Conservation (phyloP, 768 basidiomycete species). For the Lepiota venenata region DNA sequence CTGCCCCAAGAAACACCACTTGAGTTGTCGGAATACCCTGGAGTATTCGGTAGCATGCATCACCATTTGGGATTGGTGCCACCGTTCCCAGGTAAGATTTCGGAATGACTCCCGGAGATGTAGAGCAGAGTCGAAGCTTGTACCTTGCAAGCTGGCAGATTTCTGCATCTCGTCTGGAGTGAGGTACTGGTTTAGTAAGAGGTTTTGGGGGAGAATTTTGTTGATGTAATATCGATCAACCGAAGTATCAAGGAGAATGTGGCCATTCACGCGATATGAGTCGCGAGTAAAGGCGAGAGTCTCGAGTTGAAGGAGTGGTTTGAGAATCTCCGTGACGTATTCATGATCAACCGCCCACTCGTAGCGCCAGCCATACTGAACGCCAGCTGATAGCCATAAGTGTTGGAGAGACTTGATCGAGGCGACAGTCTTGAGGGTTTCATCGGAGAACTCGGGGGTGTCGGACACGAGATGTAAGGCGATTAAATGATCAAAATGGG, state of each 20-base stretch:
- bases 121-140: constrained; percentile 11
- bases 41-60: constrained; percentile 16
- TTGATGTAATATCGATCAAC: constrained; percentile 22
- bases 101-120: constrained; percentile 13
- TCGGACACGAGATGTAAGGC: constrained; percentile 24
- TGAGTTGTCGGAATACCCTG: constrained; percentile 14
- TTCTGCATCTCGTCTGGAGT: constrained; percentile 14
- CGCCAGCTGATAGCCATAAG: constrained; percentile 27
- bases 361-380: constrained; percentile 18
- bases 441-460: constrained; percentile 13
- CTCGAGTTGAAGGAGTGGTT: constrained; percentile 20
- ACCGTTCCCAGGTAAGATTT: constrained; percentile 25
- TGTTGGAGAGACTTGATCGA: constrained; percentile 17
- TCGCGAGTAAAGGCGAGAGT: constrained; percentile 26
- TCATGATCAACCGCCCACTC: constrained; percentile 25
- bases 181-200: constrained; percentile 17
- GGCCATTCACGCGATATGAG: constrained; percentile 22
- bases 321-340: constrained; percentile 15
- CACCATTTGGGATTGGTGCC: constrained; percentile 24
- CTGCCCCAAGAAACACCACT: constrained; percentile 26
- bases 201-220: constrained; percentile 18
- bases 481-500: constrained; percentile 17
- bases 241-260: constrained; percentile 20
- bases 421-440: constrained; percentile 18
- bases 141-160: constrained; percentile 9